Evolutionary conservation across 495 filamentous ascomycete species (phyloP), one percentile per base, ranked within the genome.

Genomic region (Paragyromitra xinjiangensis): DNA sequence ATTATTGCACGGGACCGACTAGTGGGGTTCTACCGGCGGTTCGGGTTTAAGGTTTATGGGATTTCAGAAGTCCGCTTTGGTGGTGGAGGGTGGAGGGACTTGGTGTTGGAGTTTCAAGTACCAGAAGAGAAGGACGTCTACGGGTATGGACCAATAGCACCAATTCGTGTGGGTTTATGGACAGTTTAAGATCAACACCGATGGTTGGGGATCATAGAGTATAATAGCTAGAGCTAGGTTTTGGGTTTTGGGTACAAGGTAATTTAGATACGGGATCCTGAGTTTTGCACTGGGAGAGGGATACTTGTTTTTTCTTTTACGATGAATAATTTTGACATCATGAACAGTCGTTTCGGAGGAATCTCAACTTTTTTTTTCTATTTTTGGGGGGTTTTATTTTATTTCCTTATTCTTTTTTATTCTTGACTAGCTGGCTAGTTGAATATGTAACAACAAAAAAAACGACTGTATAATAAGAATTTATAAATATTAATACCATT

Each of bases 11-110:
- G 92, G 80, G 90, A 93, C 68, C 87, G 88, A 59, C 82, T 95
- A 39, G 84, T 94, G 14, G 80, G 84, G 0, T 98, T 92, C 82
- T 98, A 97, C 82, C 88, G 93, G 81, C 86, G 86, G 8, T 88
- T 93, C 55, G 93, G 93, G 0, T 98, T 95, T 80, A 84, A 84
- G 77, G 87, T 90, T 70, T 79, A 83, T n/a, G 94, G 94, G 0
- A 81, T 84, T 67, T 96, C 93, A 83, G 79, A 84, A 24, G 87
- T 85, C 11, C 69, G 81, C 53, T 94, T 92, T 84, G 92, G 90
- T 9, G 94, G 93, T 26, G 93, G 93, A 66, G 91, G 89, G 29
- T 97, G 94, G 93, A 85, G 87, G 77, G 89, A 96, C 83, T 88
- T 94, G 88, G 88, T 90, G 71, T 40, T 71, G 8, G 77, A 79